Evolutionary conservation across 192 early-diverging fungal species (phyloP).

Genomic region (Diversispora eburnea): DNA sequence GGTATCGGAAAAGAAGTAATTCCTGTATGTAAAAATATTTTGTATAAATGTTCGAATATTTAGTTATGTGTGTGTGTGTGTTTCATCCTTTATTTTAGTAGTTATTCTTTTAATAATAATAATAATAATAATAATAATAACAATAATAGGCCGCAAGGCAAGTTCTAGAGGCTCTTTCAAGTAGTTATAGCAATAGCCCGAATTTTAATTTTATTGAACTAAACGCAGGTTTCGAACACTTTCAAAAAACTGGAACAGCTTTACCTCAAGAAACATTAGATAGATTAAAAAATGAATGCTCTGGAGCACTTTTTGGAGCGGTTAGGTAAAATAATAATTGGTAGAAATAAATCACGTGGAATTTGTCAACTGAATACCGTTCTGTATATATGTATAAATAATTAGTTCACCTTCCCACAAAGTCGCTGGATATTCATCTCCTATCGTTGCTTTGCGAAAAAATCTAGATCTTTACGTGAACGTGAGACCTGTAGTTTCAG

Average conservation of each 20-base stretch:
- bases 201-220: slow-evolving; percentile 78
- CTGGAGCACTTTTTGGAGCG: slow-evolving; percentile 94
- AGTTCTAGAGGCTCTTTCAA: slow-evolving; percentile 76
- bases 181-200: slow-evolving; percentile 45
- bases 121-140: too few relatives aligned
- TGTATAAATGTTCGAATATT: not conserved
- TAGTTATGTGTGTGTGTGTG: slow-evolving; percentile 21
- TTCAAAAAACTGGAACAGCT: slow-evolving; percentile 89
- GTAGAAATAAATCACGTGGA: not conserved
- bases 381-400: not conserved
- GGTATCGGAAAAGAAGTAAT: slow-evolving; percentile 97
- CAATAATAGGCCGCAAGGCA: slow-evolving; percentile 80
- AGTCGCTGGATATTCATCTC: slow-evolving; percentile 96
- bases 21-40: slow-evolving; percentile 50
- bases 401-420: slow-evolving; percentile 94
- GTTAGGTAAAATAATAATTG: slow-evolving; percentile 57
- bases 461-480: slow-evolving; percentile 96
- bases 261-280: slow-evolving; percentile 86
- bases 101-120: not conserved
- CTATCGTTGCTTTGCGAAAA: slow-evolving; percentile 95
- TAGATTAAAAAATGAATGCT: slow-evolving; percentile 75
- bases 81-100: not conserved
- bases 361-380: not conserved
- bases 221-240: slow-evolving; percentile 94
- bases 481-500: slow-evolving; percentile 87